Evolutionary conservation across 1,284 basidiomycete genomes (phyloP), one percentile per base, ranked within the genome.

Genomic region (Ceratobasidium sp.): DNA sequence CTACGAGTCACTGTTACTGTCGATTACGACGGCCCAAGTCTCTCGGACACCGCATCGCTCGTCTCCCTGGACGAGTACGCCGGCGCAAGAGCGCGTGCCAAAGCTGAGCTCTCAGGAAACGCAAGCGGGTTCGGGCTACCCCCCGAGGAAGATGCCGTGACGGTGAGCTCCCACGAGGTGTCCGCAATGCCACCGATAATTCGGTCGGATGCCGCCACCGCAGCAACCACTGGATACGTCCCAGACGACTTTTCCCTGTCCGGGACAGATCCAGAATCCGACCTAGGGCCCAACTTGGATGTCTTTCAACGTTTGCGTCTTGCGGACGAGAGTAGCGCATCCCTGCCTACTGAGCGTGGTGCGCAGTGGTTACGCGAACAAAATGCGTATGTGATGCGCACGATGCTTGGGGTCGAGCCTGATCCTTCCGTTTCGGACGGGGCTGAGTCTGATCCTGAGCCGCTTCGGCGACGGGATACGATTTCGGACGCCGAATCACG

Each of bases 21-120:
- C 73, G 93, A 95, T 75, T 95, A 94, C 77, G 94, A 96, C 78
- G 92, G 93, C 0, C 93, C 91, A n/a, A 92, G 90, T 79, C 83
- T 96, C 72, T 94, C 92, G 16, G 94, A 96, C 77, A 92, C 92
- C 0, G 88, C 87, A 7, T 94, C 92, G 12, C 82, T 95, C 14
- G 86, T 86, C 51, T 92, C 90, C 77, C 77, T 89, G 76, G 91
- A 92, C 28, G 92, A 92, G 74, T 90, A 88, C 80, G 58, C 70
- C 3, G 71, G 64, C 7, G 67, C 67, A 21, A 60, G 59, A 21
- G 49, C 46, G 14, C 61, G 48, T 12, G 48, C 59, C 21, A 46
- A 73, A 33, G 72, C 59, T 21, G 72, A 66, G 18, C 58, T 58
- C 28, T 42, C 42, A 8, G 74, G 48, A 28, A 72, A 73, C 48